phyloP scores from a whole-genome alignment of 306 rosid genomes.

The Malus domestica region DNA sequence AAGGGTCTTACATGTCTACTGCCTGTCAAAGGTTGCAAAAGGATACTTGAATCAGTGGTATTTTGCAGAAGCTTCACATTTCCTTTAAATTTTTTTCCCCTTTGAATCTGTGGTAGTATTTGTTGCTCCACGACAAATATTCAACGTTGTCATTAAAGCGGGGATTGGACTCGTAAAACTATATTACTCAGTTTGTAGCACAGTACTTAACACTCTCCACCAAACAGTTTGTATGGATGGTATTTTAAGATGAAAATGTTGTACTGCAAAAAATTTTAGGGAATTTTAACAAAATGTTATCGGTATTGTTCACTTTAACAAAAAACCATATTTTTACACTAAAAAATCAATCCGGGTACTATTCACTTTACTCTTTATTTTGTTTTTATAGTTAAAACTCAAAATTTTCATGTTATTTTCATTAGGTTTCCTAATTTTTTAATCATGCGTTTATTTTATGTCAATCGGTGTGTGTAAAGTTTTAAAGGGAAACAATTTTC shows the following conservation, averaged over 20 bases:
- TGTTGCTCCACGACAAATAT: neutral
- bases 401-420: too few species aligned
- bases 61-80: neutral
- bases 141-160: neutral
- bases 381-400: too few species aligned
- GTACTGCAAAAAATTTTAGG: neutral
- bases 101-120: slow-evolving; percentile 2
- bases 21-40: neutral
- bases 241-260: neutral
- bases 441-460: neutral
- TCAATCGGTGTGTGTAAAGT: neutral
- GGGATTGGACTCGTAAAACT: neutral
- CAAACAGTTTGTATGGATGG: neutral
- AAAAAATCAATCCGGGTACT: accelerated
- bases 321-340: too few species aligned
- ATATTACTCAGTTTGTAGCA: neutral
- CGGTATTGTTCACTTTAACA: accelerated
- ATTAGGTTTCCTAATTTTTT: neutral
- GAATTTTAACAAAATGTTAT: too few species aligned
- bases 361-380: too few species aligned
- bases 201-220: neutral
- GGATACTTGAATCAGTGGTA: neutral
- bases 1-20: neutral
- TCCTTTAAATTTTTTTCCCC: neutral
- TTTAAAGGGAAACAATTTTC: neutral